A percentile compares a stretch with the other conserved stretches of the same genome.
phyloP scores from a whole-genome alignment of 345 rosid genomes.

The Gossypium turneri region DNA sequence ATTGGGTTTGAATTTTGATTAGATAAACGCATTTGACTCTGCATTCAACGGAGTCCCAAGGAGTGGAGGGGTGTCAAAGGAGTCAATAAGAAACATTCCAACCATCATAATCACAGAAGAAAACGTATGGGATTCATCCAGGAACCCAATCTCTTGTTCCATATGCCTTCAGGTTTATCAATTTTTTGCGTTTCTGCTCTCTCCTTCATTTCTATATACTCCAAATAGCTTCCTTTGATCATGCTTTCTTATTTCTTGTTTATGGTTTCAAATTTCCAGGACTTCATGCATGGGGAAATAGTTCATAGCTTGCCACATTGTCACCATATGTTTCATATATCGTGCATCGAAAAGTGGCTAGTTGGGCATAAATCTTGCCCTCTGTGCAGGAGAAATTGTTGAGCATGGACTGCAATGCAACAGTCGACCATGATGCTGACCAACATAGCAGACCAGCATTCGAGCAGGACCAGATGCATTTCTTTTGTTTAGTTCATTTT shows the following conservation, averaged over 20 bases:
- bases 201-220: not conserved
- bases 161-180: slow-evolving; percentile 44
- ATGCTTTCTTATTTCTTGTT: not conserved
- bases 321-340: slow-evolving; percentile 28
- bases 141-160: slow-evolving; percentile 31
- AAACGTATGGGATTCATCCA: slow-evolving; percentile 21
- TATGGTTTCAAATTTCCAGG: slow-evolving; percentile 25
- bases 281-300: slow-evolving; percentile 21
- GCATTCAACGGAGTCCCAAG: not conserved
- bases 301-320: slow-evolving; percentile 31
- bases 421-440: too few species aligned
- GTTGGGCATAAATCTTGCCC: slow-evolving; percentile 34
- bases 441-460: too few species aligned
- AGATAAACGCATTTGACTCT: not conserved
- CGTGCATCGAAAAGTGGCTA: slow-evolving; percentile 30
- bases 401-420: too few species aligned
- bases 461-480: too few species aligned
- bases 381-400: slow-evolving; percentile 34
- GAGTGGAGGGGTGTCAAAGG: not conserved
- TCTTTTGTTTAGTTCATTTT: too few species aligned
- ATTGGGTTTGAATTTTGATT: not conserved
- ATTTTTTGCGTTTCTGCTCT: not conserved
- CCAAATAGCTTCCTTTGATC: not conserved
- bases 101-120: slow-evolving; percentile 20
- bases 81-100: not conserved